Evolutionary conservation across 768 basidiomycete species (phyloP).

Genomic region (Antrodiella citrinella): DNA sequence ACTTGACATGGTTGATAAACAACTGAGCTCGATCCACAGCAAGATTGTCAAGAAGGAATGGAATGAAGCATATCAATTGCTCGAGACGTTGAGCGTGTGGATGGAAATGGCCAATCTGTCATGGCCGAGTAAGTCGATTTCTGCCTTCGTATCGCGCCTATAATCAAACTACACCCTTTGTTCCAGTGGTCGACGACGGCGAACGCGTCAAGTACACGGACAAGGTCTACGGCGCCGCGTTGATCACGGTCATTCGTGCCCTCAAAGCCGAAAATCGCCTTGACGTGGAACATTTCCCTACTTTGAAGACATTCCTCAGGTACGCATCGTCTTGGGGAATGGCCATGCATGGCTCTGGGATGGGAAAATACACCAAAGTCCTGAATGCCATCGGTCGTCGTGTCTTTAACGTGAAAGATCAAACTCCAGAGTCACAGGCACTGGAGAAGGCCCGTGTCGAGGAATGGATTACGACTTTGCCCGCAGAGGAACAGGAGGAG

Average conservation of each 20-base stretch:
- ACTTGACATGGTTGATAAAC: constrained; percentile 10
- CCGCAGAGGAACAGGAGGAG: constrained; percentile 6
- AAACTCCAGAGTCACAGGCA: background rate
- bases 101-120: background rate
- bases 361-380: constrained; percentile 19
- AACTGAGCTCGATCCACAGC: constrained; percentile 9
- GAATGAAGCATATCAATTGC: constrained; percentile 5
- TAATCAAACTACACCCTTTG: background rate
- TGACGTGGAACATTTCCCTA: constrained; percentile 23
- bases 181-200: constrained; percentile 5
- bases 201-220: constrained; percentile 1
- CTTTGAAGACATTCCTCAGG: constrained; percentile 26
- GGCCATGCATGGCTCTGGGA: constrained; percentile 10
- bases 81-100: constrained; percentile 6
- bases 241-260: background rate
- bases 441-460: constrained; percentile 5
- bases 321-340: constrained; percentile 21
- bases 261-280: constrained; percentile 9
- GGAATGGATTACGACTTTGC: constrained; percentile 5
- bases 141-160: background rate
- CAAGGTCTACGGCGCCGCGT: background rate
- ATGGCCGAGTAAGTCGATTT: background rate
- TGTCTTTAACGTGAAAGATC: constrained; percentile 18
- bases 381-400: constrained; percentile 29
- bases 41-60: constrained; percentile 10